These are phyloP conservation scores for Plenodomus tracheiphilus DNA, from an alignment of 2,329 filamentous ascomycete species.

Conservation along the genomic window DNA sequence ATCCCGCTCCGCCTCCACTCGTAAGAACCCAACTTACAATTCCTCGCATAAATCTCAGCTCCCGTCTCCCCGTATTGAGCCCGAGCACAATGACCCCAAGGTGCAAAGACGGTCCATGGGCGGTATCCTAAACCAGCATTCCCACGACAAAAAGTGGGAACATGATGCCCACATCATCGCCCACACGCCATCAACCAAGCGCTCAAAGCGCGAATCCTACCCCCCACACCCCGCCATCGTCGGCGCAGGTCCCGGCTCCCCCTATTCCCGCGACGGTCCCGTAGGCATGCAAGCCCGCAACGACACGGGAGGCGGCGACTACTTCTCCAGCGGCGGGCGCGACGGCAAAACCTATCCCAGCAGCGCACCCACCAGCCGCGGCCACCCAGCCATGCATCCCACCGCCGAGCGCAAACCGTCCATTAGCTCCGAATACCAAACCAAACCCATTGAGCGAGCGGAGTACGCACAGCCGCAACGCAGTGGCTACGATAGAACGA, in stretches of 20 bases:
- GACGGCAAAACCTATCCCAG: conserved; percentile 15
- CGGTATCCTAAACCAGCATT: conserved; percentile 39
- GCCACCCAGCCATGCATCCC: conserved; percentile 4
- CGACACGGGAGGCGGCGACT: conserved; percentile 32
- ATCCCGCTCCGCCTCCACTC: conserved; percentile 25
- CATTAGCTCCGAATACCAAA: conserved; percentile 6
- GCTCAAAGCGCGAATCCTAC: conserved; percentile 36
- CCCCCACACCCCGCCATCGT: conserved; percentile 44
- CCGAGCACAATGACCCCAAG: conserved; percentile 15
- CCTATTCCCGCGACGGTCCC: conserved; percentile 31
- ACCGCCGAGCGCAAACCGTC: conserved; percentile 1
- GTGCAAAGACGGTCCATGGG: conserved; percentile 35
- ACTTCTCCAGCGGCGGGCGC: conserved; percentile 30
- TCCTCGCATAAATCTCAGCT: conserved; percentile 42
- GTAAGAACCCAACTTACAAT: conserved; percentile 34
- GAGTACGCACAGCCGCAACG: conserved; percentile 24
- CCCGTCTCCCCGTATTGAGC: conserved; percentile 18
- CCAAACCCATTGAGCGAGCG: conserved; percentile 15
- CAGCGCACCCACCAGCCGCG: background rate
- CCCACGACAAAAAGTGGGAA: conserved; percentile 29
- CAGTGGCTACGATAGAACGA: conserved; percentile 24
- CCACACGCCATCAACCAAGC: conserved; percentile 22
- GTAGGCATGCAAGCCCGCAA: conserved; percentile 33
- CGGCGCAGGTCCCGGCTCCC: conserved; percentile 37
- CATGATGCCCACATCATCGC: conserved; percentile 34